Conservation (phyloP, 371 early-diverging fungal species). For the Mortierella sp. region DNA sequence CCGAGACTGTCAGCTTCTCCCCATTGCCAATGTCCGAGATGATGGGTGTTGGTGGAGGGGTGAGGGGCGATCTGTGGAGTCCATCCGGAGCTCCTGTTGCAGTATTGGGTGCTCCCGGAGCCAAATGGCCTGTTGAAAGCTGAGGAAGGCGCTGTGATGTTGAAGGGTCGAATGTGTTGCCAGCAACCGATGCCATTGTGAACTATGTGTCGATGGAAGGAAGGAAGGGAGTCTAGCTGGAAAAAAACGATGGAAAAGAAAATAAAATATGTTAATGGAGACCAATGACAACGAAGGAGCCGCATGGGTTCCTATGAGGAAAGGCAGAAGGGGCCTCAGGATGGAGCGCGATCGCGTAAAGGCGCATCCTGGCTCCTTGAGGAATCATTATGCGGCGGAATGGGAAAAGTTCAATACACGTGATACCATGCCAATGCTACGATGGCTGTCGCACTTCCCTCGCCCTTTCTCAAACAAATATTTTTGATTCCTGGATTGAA, state of each 20-base stretch:
- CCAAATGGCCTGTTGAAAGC: slow-evolving; percentile 28
- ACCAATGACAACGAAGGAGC: neutral
- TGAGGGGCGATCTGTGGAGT: slow-evolving; percentile 22
- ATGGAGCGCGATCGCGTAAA: slow-evolving; percentile 3
- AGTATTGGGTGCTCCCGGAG: slow-evolving; percentile 11
- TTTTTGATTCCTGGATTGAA: neutral
- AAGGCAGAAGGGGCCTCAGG: neutral
- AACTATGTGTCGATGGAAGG: neutral
- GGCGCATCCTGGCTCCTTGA: slow-evolving; percentile 1
- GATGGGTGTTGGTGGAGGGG: slow-evolving; percentile 49
- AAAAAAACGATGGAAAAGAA: neutral
- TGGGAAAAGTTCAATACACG: neutral
- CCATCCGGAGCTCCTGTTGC: neutral
- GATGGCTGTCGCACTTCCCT: no score
- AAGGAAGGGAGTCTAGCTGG: neutral
- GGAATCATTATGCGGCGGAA: neutral
- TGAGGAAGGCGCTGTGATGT: slow-evolving; percentile 31
- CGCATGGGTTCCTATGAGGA: neutral
- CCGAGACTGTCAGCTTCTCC: slow-evolving; percentile 56
- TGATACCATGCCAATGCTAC: neutral
- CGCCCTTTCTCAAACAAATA: neutral
- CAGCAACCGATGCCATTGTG: slow-evolving; percentile 32
- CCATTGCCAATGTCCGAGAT: slow-evolving; percentile 12
- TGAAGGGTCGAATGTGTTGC: slow-evolving; percentile 31
- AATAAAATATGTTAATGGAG: neutral